Evolutionary conservation across 768 basidiomycete species (phyloP).

Genomic region (Psilocybe tampanensis): DNA sequence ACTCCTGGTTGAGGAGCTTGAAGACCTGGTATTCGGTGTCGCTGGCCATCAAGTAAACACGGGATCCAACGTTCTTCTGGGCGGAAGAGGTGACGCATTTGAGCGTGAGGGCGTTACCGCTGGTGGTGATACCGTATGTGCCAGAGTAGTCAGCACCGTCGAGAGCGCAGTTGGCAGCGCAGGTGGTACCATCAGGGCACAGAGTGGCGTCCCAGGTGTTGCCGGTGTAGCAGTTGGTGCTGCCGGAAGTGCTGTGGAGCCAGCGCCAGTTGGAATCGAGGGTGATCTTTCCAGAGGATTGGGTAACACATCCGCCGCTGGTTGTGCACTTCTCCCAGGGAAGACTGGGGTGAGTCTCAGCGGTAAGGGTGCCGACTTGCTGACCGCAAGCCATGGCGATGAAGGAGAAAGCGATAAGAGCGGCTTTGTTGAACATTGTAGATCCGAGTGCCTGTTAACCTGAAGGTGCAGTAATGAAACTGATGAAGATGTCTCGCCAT

Average conservation of each 20-base stretch:
- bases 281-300: slow-evolving; percentile 37
- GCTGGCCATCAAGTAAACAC: slow-evolving; percentile 53
- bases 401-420: slow-evolving; percentile 42
- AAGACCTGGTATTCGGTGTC: slow-evolving; percentile 46
- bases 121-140: slow-evolving; percentile 55
- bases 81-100: slow-evolving; percentile 46
- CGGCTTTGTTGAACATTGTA: slow-evolving; percentile 40
- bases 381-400: slow-evolving; percentile 48
- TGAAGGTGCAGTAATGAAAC: slow-evolving; percentile 20
- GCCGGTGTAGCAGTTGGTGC: slow-evolving; percentile 56
- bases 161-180: slow-evolving; percentile 44
- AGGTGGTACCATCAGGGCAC: slow-evolving; percentile 51
- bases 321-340: slow-evolving; percentile 49
- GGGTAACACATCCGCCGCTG: slow-evolving; percentile 41
- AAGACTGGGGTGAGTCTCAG: slow-evolving; percentile 53
- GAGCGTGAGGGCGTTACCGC: slow-evolving; percentile 47
- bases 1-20: slow-evolving; percentile 56
- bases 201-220: slow-evolving; percentile 55
- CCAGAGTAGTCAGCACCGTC: slow-evolving; percentile 50
- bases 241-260: slow-evolving; percentile 40
- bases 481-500: slow-evolving; percentile 15
- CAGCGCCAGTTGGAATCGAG: slow-evolving; percentile 65
- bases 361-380: slow-evolving; percentile 51
- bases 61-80: slow-evolving; percentile 42
- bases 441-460: slow-evolving; percentile 14